Conservation (phyloP, 306 rosid species). For the Prunus padus region DNA sequence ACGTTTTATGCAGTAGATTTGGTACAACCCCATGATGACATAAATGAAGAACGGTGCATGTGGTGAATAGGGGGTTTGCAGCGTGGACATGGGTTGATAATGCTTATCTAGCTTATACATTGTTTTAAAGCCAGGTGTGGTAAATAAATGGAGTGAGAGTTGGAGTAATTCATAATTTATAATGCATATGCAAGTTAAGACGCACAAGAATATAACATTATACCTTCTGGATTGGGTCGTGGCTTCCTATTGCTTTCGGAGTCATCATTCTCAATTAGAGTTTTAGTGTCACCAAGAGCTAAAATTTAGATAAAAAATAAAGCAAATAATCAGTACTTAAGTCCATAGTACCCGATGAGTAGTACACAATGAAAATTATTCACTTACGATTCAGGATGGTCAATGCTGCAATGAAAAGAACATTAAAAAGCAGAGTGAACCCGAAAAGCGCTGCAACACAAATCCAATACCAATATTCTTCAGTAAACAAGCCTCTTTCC, state of each 20-base stretch:
- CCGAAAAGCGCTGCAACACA: conserved; percentile 45
- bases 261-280: neutral
- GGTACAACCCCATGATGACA: neutral
- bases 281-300: conserved; percentile 9
- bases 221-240: conserved; percentile 9
- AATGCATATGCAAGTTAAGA: neutral
- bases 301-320: neutral
- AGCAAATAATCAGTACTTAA: neutral
- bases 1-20: neutral
- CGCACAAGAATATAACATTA: neutral
- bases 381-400: conserved; percentile 58
- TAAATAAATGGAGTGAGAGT: neutral
- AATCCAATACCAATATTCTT: conserved; percentile 49
- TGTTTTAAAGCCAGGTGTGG: neutral
- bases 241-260: neutral
- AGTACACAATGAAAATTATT: neutral
- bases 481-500: conserved; percentile 13
- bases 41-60: neutral
- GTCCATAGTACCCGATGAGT: neutral
- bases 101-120: neutral
- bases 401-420: conserved; percentile 52
- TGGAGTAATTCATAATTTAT: neutral
- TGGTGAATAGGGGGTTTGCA: neutral
- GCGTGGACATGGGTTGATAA: neutral
- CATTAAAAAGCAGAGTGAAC: conserved; percentile 38